These are phyloP conservation scores for Colletotrichum costaricense DNA, from an alignment of 2,329 filamentous ascomycete genomes.

Conservation along the genomic window DNA sequence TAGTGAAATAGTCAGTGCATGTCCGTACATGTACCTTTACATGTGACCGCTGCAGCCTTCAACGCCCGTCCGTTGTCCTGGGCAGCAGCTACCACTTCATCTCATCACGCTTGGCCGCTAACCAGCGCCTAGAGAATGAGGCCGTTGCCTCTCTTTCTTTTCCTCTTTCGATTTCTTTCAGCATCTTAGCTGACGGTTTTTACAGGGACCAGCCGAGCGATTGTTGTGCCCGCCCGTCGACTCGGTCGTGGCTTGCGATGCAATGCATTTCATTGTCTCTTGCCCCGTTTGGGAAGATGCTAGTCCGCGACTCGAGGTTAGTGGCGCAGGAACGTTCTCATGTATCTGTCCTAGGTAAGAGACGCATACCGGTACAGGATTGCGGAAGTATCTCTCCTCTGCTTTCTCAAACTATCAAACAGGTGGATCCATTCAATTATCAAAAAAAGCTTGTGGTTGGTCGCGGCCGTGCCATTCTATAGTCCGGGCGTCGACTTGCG, in stretches of 20 bases:
- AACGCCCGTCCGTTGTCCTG: not conserved
- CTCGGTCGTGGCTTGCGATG: not conserved
- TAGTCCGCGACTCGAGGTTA: not conserved
- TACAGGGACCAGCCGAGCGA: not conserved
- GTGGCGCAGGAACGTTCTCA: not conserved
- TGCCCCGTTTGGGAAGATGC: conserved; percentile 9
- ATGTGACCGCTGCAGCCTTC: conserved; percentile 12
- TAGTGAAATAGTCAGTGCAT: no score
- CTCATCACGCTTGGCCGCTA: not conserved
- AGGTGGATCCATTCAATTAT: not conserved
- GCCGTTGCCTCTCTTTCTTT: not conserved
- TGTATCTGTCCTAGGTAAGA: no score
- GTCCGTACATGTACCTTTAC: not conserved
- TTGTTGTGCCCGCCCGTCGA: not conserved
- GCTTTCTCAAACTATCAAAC: conserved; percentile 9
- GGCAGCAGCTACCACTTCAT: conserved; percentile 5
- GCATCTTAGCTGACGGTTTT: not conserved
- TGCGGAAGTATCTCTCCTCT: not conserved
- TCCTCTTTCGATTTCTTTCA: not conserved
- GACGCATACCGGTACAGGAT: no score
- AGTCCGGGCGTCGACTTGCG: conserved; percentile 3
- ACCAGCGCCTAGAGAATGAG: not conserved
- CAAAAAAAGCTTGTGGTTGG: conserved; percentile 29
- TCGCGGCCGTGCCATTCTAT: conserved; percentile 7
- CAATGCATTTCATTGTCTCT: not conserved